Evolutionary conservation across 306 rosid species (phyloP).

Genomic region (Senna siamea): DNA sequence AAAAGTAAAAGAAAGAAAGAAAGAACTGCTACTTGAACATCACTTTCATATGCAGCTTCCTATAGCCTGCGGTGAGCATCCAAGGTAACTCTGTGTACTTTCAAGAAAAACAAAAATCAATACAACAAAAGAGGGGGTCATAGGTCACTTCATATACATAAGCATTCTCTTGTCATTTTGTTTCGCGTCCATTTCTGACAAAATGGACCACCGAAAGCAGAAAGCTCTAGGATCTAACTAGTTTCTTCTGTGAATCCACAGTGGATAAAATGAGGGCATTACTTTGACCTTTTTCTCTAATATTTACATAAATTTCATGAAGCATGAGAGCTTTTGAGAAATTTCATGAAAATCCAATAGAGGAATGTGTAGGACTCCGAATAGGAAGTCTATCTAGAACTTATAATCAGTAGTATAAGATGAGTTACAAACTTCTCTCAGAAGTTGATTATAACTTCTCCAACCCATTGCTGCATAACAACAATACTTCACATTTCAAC

Average conservation of each 20-base stretch:
- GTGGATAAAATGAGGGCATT: not conserved
- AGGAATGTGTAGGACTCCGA: too few species aligned
- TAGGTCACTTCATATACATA: not conserved
- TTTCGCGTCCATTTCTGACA: not conserved
- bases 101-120: not conserved
- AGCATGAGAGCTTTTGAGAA: not conserved
- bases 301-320: too few species aligned
- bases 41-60: not conserved
- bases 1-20: not conserved
- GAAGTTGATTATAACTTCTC: too few species aligned
- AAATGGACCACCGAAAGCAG: not conserved
- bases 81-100: constrained; percentile 10
- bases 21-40: not conserved
- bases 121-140: not conserved
- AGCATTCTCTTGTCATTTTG: not conserved
- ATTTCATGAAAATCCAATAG: not conserved
- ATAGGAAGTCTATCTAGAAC: too few species aligned
- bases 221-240: not conserved
- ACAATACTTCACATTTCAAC: too few species aligned
- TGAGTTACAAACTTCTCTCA: too few species aligned
- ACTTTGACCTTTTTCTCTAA: too few species aligned
- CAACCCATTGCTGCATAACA: too few species aligned
- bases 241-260: constrained; percentile 9
- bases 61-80: constrained; percentile 20
- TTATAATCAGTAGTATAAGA: too few species aligned